Evolutionary conservation across 2,329 filamentous ascomycete genomes (phyloP), one percentile per base, ranked within the genome.

Genomic region (Sporothrix sp.): DNA sequence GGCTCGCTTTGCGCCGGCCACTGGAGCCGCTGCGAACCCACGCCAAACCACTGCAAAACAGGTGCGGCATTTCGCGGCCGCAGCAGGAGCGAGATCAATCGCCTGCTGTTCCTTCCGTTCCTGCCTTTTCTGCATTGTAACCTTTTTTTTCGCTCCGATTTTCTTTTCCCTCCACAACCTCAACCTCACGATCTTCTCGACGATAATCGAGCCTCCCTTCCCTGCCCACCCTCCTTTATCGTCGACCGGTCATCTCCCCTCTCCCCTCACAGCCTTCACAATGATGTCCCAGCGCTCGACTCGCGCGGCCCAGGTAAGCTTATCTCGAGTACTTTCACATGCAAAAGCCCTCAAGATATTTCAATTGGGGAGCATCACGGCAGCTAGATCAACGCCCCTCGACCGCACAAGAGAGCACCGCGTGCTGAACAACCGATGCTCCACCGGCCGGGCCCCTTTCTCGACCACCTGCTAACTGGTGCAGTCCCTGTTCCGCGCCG

Each of bases 261-360:
- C 33, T 37, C 38, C 36, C 48, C 49, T 54, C 57, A 60, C 58
- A 57, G 47, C 48, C 25, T 25, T n/a, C 39, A 75, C 61, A 58
- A 81, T 81, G 77, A 64, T 81, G 67, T 79, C 76, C 65, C 74
- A 75, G 68, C 73, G 71, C 68, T 75, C 76, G 63, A 59, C 71
- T 59, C 66, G 74, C 65, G 68, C 75, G 66, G 75, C 76, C 60
- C 74, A 79, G 76, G 77, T 80, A 73, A 58, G 51, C 37, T 32
- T 38, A 25, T 36, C n/a, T 47, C 35, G 18, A 16, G 14, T 5
- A 8, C 32, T 38, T 44, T 53, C 52, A 53, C 52, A 39, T 53
- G 52, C 48, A 16, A 53, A 51, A n/a, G 3, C 14, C 21, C 33
- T 36, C 30, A 21, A n/a, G 37, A 18, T 9, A 39, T 39, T 28